These are phyloP conservation scores for Boletus rubescentipes DNA, from an alignment of 768 basidiomycete species.

Conservation along the genomic window DNA sequence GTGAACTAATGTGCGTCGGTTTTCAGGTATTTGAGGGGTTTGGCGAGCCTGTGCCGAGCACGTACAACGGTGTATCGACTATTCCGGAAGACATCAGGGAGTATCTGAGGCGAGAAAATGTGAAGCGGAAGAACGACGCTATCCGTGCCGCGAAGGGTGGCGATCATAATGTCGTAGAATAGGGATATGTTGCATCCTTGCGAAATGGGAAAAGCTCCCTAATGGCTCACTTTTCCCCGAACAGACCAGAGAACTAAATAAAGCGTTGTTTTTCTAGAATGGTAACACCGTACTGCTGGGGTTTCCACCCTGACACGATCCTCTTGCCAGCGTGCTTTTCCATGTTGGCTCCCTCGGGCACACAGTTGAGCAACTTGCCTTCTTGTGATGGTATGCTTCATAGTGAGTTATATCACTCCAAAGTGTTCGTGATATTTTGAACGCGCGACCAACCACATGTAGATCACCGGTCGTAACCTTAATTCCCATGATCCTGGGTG, in stretches of 20 bases:
- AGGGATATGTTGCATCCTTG: background rate
- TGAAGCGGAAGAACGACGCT: conserved; percentile 25
- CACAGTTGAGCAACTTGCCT: too few relatives aligned
- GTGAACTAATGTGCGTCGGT: background rate
- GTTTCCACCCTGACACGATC: too few relatives aligned
- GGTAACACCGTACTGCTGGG: too few relatives aligned
- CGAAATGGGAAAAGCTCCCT: background rate
- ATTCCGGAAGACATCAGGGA: conserved; percentile 22
- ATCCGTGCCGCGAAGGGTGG: conserved; percentile 26
- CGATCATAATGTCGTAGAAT: conserved; percentile 30
- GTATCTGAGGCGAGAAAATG: conserved; percentile 21
- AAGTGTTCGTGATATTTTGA: too few relatives aligned
- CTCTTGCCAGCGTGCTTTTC: too few relatives aligned
- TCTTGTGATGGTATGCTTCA: too few relatives aligned
- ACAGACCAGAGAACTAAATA: background rate
- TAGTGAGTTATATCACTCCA: too few relatives aligned
- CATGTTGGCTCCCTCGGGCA: too few relatives aligned
- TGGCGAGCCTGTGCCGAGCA: conserved; percentile 23
- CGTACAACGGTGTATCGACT: conserved; percentile 15
- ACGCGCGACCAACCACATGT: too few relatives aligned
- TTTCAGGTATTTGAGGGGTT: conserved; percentile 25
- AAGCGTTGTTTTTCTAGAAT: too few relatives aligned
- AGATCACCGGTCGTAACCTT: too few relatives aligned
- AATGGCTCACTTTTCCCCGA: background rate
- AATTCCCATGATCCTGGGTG: too few relatives aligned